Evolutionary conservation across 225 moss, liverwort and hornwort species (phyloP), one percentile per base, ranked within the genome.

Genomic region (Neckera pumila): DNA sequence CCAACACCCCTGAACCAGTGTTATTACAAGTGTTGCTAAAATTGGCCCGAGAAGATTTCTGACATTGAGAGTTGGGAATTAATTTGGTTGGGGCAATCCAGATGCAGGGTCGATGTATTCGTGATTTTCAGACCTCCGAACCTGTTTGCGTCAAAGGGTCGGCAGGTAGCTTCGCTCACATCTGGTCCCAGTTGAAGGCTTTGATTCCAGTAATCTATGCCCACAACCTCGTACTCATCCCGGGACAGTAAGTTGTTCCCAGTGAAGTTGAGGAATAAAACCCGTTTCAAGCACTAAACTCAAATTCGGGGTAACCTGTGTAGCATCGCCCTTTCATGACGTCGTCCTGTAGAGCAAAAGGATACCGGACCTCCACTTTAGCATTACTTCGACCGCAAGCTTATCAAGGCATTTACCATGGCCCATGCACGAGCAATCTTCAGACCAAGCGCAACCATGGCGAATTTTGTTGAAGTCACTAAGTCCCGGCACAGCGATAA

Each of bases 121-220:
- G 91, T 82, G 33, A 92, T 88, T 14, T 82, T 91, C 71, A 92
- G n/a, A 34, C 51, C n/a, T 43, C 65, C 87, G 49, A 91, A 92
- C 78, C 81, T 86, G 71, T 6, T 54, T 31, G 67, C 31, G 43
- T 88, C 78, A 21, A 92, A 91, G 20, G 7, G 22, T 59, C 47
- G 74, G 69, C 92, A 91, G 6, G 15, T 77, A 51, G 90, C 58
- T 22, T 7, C 49, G 7, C 7, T 34, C 33, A 76, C 51, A 3
- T 6, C 0, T 8, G 89, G 86, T 36, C 49, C 16, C 82, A 91
- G 34, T 28, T 72, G 60, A 17, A 92, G 83, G 17, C 36, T 86
- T 51, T 82, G 91, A 18, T 34, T 70, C 4, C 0, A 17, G 58
- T 89, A 91, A 83, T 84, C 57, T 30, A 84, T 84, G 1, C 36